These are phyloP conservation scores for Flueggea neowawraea DNA, from an alignment of 441 rosid species.

Conservation along the genomic window DNA sequence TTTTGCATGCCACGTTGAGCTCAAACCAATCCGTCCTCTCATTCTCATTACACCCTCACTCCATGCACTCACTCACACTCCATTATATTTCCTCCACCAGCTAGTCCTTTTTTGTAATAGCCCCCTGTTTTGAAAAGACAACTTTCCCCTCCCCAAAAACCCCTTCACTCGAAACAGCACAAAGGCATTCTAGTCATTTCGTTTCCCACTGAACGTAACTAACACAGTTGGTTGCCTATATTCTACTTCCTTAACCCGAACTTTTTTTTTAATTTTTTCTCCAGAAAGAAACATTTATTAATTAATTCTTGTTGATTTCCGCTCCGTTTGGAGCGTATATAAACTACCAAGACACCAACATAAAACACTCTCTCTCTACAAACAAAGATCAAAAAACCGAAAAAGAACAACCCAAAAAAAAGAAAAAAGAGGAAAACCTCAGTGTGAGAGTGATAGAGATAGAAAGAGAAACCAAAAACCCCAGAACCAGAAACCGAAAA, in stretches of 20 bases:
- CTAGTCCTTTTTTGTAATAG: constrained; percentile 6
- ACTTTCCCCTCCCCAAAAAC: background rate
- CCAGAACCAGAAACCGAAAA: background rate
- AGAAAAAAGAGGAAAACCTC: no score
- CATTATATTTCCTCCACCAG: constrained; percentile 1
- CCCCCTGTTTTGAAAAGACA: background rate
- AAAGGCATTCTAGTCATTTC: background rate
- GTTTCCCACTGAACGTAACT: background rate
- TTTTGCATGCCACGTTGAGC: no score
- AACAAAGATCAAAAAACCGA: background rate
- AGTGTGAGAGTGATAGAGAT: no score
- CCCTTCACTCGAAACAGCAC: background rate
- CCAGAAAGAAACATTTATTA: background rate
- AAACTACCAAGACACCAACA: background rate
- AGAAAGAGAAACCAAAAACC: background rate
- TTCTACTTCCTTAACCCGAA: no score
- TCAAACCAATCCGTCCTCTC: constrained; percentile 10
- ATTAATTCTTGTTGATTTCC: background rate
- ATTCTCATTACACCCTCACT: constrained; percentile 3
- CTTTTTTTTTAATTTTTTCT: background rate
- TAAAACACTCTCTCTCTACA: background rate
- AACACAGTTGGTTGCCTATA: constrained; percentile 9
- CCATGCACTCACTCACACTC: constrained; percentile 6
- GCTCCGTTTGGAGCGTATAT: constrained; percentile 2
- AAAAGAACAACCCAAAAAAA: no score